Percentiles rank a stretch among this genome's conserved stretches.
Evolutionary conservation across 139 green algal genomes (phyloP).

Genomic region (Astrephomene gubernaculifera): DNA sequence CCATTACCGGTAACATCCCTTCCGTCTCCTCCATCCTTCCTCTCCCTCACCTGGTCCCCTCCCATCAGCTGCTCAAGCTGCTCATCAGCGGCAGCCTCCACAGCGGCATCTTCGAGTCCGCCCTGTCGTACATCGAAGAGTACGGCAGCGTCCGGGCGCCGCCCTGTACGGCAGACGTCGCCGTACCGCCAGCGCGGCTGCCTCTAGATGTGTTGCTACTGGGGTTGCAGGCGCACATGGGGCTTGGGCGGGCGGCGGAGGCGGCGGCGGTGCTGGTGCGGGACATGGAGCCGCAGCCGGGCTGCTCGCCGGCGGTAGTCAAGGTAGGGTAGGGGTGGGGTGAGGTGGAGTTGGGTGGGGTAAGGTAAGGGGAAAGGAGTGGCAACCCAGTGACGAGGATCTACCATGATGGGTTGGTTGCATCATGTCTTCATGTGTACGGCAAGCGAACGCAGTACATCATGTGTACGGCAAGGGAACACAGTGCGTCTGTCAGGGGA

Average conservation of each 20-base stretch:
- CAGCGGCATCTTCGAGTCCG: not conserved
- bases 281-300: conserved; percentile 7
- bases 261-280: conserved; percentile 27
- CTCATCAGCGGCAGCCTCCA: not conserved
- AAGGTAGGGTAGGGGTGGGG: no score
- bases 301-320: not conserved
- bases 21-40: no score
- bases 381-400: no score
- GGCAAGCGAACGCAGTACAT: no score
- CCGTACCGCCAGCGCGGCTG: not conserved
- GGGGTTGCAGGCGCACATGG: conserved; percentile 11
- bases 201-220: conserved; percentile 22
- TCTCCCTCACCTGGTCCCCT: no score
- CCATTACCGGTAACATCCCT: no score
- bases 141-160: not conserved
- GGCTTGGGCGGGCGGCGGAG: not conserved
- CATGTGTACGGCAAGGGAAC: not conserved
- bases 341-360: no score
- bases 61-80: conserved; percentile 18
- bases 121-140: conserved; percentile 15
- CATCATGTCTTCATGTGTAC: no score
- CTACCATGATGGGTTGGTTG: no score
- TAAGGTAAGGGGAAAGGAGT: no score
- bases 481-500: no score
- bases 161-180: not conserved